Conservation (phyloP, 176 grass and related monocot species). For the Musa troglodytarum region DNA sequence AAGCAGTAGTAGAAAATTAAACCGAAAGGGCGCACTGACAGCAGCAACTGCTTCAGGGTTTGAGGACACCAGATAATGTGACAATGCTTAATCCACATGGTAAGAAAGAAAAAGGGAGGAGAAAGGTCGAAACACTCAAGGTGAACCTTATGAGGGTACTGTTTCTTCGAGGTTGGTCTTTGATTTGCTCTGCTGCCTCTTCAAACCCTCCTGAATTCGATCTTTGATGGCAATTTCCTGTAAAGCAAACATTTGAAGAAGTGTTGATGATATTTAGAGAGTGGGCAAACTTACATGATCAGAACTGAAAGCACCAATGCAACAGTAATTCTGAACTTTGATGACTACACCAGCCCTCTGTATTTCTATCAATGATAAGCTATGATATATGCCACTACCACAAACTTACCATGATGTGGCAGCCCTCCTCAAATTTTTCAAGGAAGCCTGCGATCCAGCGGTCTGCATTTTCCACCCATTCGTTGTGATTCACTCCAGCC, state of each 20-base stretch:
- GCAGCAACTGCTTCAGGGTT: background rate
- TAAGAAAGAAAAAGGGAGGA: background rate
- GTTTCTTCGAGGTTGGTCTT: constrained; percentile 25
- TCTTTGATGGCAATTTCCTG: constrained; percentile 60
- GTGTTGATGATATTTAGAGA: too few species aligned
- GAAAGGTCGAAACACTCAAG: background rate
- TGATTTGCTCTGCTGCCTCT: constrained; percentile 35
- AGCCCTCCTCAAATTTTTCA: constrained; percentile 21
- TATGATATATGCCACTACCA: background rate
- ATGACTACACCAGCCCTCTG: too few species aligned
- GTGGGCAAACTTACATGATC: background rate
- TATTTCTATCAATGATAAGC: too few species aligned
- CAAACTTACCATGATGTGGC: constrained; percentile 19
- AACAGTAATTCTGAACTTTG: background rate
- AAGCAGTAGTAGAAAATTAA: too few species aligned
- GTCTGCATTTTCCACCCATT: constrained; percentile 22
- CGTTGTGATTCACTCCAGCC: constrained; percentile 7
- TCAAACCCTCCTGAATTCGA: constrained; percentile 58
- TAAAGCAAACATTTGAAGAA: constrained; percentile 1
- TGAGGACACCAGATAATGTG: background rate
- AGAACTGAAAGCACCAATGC: background rate
- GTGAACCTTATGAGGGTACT: constrained; percentile 8
- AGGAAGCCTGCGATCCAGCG: constrained; percentile 20
- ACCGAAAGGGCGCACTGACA: background rate
- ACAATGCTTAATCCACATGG: background rate